Base-by-base conservation (phyloP, 75 land plant genomes). In the Pinus taeda region DNA sequence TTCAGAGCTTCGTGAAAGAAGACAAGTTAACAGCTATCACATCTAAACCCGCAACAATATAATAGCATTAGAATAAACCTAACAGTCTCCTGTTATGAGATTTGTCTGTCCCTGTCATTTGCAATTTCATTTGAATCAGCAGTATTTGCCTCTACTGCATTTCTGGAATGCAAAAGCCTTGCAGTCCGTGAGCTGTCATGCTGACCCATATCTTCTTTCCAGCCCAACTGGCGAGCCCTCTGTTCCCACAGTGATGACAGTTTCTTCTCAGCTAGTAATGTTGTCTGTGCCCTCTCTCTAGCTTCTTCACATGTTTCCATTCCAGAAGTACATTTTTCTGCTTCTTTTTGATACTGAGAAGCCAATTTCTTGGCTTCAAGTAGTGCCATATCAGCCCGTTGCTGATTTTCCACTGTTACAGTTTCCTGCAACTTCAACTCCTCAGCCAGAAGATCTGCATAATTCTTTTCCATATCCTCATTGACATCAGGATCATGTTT, bases 221-320 rank as follows among this genome's bases (percentile, higher is more conserved):
- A 93, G 66, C 96, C 96, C 78, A 93, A 59, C 39, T 80, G 75
- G 0, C 92, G 86, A 15, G 96, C 96, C 39, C 95, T 75, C 63
- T 76, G 66, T 77, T 92, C 94, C 96, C 96, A 93, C 74, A 82
- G 24, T 12, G 82, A 76, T 7, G 96, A 87, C 15, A 80, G 62
- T 71, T 92, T 93, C 79, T 78, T 90, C 83, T 91, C 92, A 83
- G 71, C 81, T 15, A 24, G 76, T 24, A 93, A 75, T 59, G 88
- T 81, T 20, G 90, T 89, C 63, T 92, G 89, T 2, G 95, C 85
- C 3, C 82, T 81, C 75, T 94, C 97, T 76, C 97, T 88, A 26
- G 97, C 95, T 57, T 73, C 95, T 83, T 94, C 97, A 75, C 97
- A 90, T 39, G 88, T 92, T 81, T 94, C 97, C 15, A 87, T 93